A percentile compares a stretch with the other conserved stretches of the same genome.
Conservation (phyloP, 83 land plant genomes). For the Isoetes engelmannii region DNA sequence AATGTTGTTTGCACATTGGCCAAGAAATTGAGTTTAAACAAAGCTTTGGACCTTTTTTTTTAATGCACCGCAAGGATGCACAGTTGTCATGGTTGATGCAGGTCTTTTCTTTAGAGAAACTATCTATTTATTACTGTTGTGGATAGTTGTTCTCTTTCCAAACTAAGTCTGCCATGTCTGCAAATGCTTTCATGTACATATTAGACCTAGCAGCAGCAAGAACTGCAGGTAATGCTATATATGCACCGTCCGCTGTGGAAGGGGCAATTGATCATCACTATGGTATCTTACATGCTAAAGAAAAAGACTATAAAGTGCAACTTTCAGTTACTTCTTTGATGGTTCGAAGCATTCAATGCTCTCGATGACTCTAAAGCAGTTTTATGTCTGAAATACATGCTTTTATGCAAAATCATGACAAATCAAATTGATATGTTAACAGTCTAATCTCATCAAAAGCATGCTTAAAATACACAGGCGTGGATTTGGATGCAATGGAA, state of each 20-base stretch:
- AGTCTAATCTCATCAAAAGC: conserved; percentile 80
- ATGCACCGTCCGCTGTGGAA: conserved; percentile 83
- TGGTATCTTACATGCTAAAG: conserved; percentile 82
- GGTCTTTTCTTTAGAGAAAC: too few relatives aligned
- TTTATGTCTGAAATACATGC: conserved; percentile 73
- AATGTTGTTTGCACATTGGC: too few relatives aligned
- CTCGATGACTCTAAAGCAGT: conserved; percentile 79
- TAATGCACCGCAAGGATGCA: too few relatives aligned
- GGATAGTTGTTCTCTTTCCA: too few relatives aligned
- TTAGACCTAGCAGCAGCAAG: conserved; percentile 90
- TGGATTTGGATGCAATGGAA: conserved; percentile 84
- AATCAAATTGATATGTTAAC: conserved; percentile 75
- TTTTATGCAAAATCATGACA: conserved; percentile 87
- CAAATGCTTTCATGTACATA: too few relatives aligned
- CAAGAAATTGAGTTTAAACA: too few relatives aligned
- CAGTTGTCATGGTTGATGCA: too few relatives aligned
- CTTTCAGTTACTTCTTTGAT: conserved; percentile 79
- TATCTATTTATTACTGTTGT: too few relatives aligned
- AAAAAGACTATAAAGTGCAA: conserved; percentile 85
- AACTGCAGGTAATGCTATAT: conserved; percentile 84
- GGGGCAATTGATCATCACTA: conserved; percentile 82
- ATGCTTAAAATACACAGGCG: conserved; percentile 63
- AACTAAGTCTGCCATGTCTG: too few relatives aligned
- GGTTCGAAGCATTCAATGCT: conserved; percentile 87
- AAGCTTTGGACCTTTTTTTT: too few relatives aligned